Evolutionary conservation across 2,329 filamentous ascomycete species (phyloP).

Genomic region (Botrytis medusae): DNA sequence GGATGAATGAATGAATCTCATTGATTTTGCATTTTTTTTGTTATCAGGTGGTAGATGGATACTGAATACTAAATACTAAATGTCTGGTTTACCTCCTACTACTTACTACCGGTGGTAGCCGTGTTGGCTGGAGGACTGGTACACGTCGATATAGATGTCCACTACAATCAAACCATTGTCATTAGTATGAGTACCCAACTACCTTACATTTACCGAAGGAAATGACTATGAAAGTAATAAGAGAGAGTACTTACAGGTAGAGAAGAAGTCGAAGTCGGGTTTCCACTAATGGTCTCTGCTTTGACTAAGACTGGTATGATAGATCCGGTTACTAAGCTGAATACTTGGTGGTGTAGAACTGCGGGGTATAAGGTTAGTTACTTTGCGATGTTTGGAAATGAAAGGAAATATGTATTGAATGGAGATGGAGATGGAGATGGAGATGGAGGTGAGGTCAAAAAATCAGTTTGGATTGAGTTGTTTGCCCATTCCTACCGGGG

Average conservation of each 20-base stretch:
- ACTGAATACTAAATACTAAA: too few relatives aligned
- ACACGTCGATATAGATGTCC: slow-evolving; percentile 20
- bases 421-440: too few relatives aligned
- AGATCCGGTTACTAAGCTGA: slow-evolving; percentile 62
- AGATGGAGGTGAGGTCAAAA: too few relatives aligned
- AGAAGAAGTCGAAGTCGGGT: slow-evolving; percentile 12
- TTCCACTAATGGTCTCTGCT: slow-evolving; percentile 47
- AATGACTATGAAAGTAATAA: too few relatives aligned
- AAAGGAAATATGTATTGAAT: too few relatives aligned
- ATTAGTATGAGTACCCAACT: neutral
- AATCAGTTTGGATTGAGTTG: neutral
- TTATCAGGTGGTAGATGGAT: too few relatives aligned
- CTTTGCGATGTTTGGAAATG: neutral
- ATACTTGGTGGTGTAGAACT: slow-evolving; percentile 59
- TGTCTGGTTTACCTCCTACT: too few relatives aligned
- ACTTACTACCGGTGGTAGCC: too few relatives aligned
- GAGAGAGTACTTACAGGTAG: neutral
- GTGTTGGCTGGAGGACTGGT: slow-evolving; percentile 18
- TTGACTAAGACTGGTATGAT: slow-evolving; percentile 67
- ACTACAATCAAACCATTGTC: neutral
- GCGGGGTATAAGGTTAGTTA: neutral
- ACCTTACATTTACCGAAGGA: neutral
- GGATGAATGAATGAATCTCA: too few relatives aligned
- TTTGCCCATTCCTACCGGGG: neutral
- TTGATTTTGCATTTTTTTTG: too few relatives aligned